Evolutionary conservation across 169 alveolate species (phyloP).

Genomic region (Plasmodium cynomolgi): DNA sequence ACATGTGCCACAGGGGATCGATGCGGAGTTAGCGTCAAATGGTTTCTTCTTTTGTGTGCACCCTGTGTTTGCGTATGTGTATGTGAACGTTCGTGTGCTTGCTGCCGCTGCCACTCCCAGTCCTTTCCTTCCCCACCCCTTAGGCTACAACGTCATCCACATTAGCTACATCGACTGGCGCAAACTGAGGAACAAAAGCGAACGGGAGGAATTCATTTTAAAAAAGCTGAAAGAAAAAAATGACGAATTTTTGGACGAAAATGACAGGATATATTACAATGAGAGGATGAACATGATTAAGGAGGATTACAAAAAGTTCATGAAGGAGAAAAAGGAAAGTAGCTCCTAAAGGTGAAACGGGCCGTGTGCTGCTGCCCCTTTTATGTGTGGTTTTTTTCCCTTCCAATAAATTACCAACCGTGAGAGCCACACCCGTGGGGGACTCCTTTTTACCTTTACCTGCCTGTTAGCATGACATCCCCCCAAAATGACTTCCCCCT

Average conservation of each 20-base stretch:
- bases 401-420: neutral
- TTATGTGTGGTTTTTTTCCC: neutral
- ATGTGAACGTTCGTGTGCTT: neutral
- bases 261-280: conserved; percentile 90
- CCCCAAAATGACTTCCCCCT: neutral
- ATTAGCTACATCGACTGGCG: conserved; percentile 91
- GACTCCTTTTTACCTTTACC: neutral
- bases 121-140: neutral
- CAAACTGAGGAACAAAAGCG: conserved; percentile 88
- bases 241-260: conserved; percentile 93
- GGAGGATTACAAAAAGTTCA: conserved; percentile 75
- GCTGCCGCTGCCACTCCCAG: neutral
- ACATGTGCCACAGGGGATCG: neutral
- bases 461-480: neutral
- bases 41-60: neutral
- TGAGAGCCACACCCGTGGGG: neutral
- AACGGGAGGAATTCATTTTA: conserved; percentile 92
- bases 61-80: neutral
- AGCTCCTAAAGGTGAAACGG: neutral
- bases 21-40: neutral
- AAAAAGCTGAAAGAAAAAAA: conserved; percentile 91
- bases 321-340: conserved; percentile 69
- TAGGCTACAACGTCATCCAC: conserved; percentile 84
- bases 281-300: conserved; percentile 85
- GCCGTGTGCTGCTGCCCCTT: neutral